Evolutionary conservation across 257 asterid species (phyloP), one percentile per base, ranked within the genome.

Genomic region (Jacaranda copaia): DNA sequence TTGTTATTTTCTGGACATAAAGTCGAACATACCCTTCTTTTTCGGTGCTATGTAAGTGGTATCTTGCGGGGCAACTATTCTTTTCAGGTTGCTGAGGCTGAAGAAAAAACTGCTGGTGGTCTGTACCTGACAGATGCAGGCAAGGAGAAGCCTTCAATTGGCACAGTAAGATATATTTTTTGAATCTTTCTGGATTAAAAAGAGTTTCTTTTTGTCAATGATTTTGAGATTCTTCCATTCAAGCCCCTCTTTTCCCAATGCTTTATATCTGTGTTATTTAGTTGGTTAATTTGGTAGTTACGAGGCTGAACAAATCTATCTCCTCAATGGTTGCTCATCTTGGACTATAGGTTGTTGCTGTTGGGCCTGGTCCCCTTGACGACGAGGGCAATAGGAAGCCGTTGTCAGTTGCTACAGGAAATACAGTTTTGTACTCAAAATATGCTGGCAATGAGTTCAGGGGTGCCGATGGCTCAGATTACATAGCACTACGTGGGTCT

Each of bases 111-210:
- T 2, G 91, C 97, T 1, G 99, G 99, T 45, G 99, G 99, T 42
- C 84, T 96, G 87, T 81, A 83, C 85, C 87, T 96, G 6, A 89
- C 97, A 0, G 97, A 92, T 58, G 89, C 97, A 32, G 81, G 86
- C 81, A 93, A 90, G 87, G 98, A 96, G 81, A 96, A 89, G 86
- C 99, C 99, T 52, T 93, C 98, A 32, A 88, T 93, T 38, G 99
- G 99, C 82, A 81, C 93, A 1, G 99, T 96, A 76, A 80, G 92
- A 51, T 32, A 9, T 13, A 42, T 55, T 40, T 7, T 20, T 49
- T 38, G 4, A 56, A 59, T 19, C 36, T 15, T 18, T 55, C 59
- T 12, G 5, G 61, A 53, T n/a, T n/a, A 8, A 48, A 19, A 10
- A 1, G 81, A 1, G 1, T 40, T 14, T 5, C 5, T 2, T 14